Evolutionary conservation across 2,329 filamentous ascomycete genomes (phyloP), one percentile per base, ranked within the genome.

Genomic region (Aspergillus uvarum): DNA sequence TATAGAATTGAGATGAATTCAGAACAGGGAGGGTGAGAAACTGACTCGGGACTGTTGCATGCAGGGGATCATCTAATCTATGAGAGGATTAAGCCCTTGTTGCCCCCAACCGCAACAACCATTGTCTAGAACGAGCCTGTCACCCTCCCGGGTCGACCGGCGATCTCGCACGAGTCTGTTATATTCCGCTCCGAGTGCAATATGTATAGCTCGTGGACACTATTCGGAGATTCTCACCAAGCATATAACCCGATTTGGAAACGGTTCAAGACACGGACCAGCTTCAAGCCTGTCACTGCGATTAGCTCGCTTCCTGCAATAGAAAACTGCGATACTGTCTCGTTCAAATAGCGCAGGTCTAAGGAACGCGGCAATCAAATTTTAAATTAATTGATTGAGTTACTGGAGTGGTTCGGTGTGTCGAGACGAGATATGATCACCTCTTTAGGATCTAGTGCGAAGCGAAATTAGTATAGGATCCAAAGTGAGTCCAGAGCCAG

Each of bases 261-360:
- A 16, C 5, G 6, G 14, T 4, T n/a, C 16, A 16, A 19, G 14
- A 44, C 38, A 44, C 38, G 14, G 38, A 6, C 32, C 32, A 35
- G 38, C 14, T 44, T 16, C 14, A 44, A n/a, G 14, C 38, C 38
- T 44, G 16, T 44, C 38, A 44, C 22, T 24, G 19, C 35, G 51
- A 54, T 54, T 55, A 54, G 44, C 53, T 55, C 53, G 53, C 53
- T 22, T 55, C 42, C 24, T 55, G 53, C 42, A 26, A 48, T 42
- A 48, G 29, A n/a, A 44, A 16, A 48, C 53, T n/a, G 8, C 26
- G 26, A 3, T 29, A 47, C 47, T 55, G 42, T 55, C 53, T 48
- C 53, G 24, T 16, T 32, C 53, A 24, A 44, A 35, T 35, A 47
- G 52, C 38, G 16, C 38, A 47, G 38, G 19, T 22, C 19, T 42